Evolutionary conservation across 805 yeast species (phyloP).

Genomic region (Yarrowia deformans): DNA sequence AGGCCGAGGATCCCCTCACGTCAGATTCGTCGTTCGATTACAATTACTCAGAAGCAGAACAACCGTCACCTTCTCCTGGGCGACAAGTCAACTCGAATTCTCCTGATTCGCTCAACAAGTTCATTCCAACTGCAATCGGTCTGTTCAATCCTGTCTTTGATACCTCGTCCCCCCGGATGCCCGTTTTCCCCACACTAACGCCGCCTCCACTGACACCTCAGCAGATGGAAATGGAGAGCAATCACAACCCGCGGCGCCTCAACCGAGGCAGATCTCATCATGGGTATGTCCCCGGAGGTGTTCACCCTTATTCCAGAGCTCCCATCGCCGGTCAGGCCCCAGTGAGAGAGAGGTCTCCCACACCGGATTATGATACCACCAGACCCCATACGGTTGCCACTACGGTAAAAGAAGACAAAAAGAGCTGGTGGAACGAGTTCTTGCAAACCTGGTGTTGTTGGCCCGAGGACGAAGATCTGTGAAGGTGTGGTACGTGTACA

Average conservation of each 20-base stretch:
- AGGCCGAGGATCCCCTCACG: neutral
- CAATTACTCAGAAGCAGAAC: neutral
- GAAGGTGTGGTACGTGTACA: too few relatives aligned
- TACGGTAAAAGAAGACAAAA: neutral
- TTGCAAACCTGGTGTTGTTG: conserved; percentile 7
- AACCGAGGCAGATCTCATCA: conserved; percentile 30
- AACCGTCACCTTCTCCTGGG: neutral
- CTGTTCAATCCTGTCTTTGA: conserved; percentile 20
- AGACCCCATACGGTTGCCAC: conserved; percentile 12
- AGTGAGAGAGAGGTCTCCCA: conserved; percentile 18
- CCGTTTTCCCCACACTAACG: conserved; percentile 1
- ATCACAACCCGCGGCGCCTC: conserved; percentile 12
- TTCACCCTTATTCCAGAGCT: conserved; percentile 19
- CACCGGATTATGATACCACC: conserved; percentile 16
- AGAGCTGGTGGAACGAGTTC: conserved; percentile 14
- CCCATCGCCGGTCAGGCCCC: conserved; percentile 4
- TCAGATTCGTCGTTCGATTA: neutral
- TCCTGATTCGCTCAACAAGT: neutral
- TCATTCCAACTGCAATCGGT: neutral
- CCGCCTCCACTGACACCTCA: conserved; percentile 11
- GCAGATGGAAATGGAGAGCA: conserved; percentile 11
- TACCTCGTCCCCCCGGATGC: conserved; percentile 34
- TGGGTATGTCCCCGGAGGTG: conserved; percentile 20
- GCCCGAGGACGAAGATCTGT: neutral
- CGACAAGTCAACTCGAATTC: too few relatives aligned